phyloP scores from a whole-genome alignment of 1,284 basidiomycete genomes.

The Leccinum glutinopallens region DNA sequence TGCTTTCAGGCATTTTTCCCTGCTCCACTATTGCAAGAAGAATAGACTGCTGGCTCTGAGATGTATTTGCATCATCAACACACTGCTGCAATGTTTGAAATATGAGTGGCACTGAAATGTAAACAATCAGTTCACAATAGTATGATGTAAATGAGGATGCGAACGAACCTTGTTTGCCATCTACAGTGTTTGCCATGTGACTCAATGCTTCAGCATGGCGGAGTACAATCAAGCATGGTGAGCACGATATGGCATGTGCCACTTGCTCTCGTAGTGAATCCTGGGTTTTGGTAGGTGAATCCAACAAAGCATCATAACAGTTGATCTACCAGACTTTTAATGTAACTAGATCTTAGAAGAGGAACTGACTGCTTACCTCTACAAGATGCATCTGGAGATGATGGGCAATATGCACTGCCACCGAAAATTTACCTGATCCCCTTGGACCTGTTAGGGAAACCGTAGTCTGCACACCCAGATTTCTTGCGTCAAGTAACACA shows the following conservation, averaged over 20 bases:
- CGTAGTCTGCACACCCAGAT: conserved; percentile 64
- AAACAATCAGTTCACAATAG: conserved; percentile 1
- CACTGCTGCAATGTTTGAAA: conserved; percentile 68
- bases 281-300: conserved; percentile 81
- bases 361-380: conserved; percentile 54
- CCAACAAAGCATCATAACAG: conserved; percentile 84
- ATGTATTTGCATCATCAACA: conserved; percentile 51
- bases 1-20: conserved; percentile 64
- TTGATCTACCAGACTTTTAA: conserved; percentile 60
- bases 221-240: conserved; percentile 86
- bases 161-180: conserved; percentile 59
- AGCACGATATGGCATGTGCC: conserved; percentile 78
- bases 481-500: conserved; percentile 53
- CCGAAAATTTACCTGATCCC: conserved; percentile 76
- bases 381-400: conserved; percentile 76
- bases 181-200: conserved; percentile 65
- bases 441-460: conserved; percentile 75
- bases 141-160: not conserved
- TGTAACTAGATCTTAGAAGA: not conserved
- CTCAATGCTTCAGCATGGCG: conserved; percentile 85
- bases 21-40: conserved; percentile 77
- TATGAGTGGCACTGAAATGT: conserved; percentile 56
- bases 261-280: conserved; percentile 76
- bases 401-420: conserved; percentile 58
- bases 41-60: conserved; percentile 67